Percentiles rank a stretch among this genome's conserved stretches.
These are phyloP conservation scores for Ophiostoma montium DNA, from an alignment of 2,329 filamentous ascomycete genomes.

Conservation along the genomic window DNA sequence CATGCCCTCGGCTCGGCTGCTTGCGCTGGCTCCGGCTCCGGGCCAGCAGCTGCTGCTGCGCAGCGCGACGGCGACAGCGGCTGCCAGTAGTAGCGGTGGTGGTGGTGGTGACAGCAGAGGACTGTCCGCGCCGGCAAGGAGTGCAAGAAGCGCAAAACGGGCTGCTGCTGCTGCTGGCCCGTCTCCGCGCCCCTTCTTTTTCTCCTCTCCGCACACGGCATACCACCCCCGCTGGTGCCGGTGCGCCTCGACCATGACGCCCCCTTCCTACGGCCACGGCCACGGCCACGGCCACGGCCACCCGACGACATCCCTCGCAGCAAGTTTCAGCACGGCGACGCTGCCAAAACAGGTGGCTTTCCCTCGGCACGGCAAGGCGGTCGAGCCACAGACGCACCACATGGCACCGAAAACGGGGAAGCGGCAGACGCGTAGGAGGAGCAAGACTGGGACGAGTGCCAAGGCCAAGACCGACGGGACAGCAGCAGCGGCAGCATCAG, in stretches of 20 bases:
- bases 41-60: slow-evolving; percentile 9
- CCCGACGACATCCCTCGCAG: slow-evolving; percentile 15
- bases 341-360: slow-evolving; percentile 29
- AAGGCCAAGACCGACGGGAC: neutral
- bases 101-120: neutral
- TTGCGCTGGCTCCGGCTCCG: slow-evolving; percentile 7
- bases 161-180: too few species aligned
- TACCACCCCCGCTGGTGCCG: neutral
- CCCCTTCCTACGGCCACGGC: neutral
- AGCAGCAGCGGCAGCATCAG: neutral
- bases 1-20: slow-evolving; percentile 9
- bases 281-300: neutral
- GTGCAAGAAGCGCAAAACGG: too few species aligned
- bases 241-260: neutral
- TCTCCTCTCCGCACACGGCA: too few species aligned
- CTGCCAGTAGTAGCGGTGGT: neutral
- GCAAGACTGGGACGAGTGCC: neutral
- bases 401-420: neutral
- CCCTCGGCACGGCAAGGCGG: slow-evolving; percentile 44
- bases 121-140: too few species aligned
- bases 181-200: too few species aligned
- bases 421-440: neutral
- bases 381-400: slow-evolving; percentile 31
- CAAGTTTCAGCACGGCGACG: slow-evolving; percentile 25
- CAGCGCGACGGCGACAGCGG: slow-evolving; percentile 1